phyloP scores from a whole-genome alignment of 2,329 filamentous ascomycete species.

The Acephala macrosclerotiorum region DNA sequence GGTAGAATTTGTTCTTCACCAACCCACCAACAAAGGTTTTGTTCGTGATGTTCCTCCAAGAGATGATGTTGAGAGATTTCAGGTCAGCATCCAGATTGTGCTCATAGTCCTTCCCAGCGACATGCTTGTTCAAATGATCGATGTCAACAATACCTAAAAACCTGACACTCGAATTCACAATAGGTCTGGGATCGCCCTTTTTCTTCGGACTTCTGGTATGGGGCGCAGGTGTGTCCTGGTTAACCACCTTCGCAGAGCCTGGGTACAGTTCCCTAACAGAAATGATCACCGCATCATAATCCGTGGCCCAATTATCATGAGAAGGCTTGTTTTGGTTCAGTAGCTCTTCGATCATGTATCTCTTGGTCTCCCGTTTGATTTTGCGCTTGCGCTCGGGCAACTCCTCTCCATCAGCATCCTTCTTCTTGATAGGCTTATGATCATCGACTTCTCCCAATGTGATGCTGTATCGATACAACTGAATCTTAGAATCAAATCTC shows the following conservation, averaged over 20 bases:
- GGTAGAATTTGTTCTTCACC: conserved; percentile 24
- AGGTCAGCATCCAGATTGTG: conserved; percentile 6
- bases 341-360: conserved; percentile 1
- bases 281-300: conserved; percentile 2
- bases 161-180: neutral
- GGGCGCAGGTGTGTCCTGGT: no score
- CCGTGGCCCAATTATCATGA: conserved; percentile 1
- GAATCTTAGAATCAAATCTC: neutral
- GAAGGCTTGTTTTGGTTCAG: neutral
- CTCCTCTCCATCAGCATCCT: no score
- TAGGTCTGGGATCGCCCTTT: no score
- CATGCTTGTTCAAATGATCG: neutral
- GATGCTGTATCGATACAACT: conserved; percentile 7
- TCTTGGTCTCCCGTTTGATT: conserved; percentile 11
- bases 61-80: conserved; percentile 24
- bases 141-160: neutral
- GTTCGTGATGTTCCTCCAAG: conserved; percentile 22
- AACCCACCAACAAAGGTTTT: conserved; percentile 3
- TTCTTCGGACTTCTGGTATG: no score
- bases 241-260: neutral
- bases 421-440: neutral
- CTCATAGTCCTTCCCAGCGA: neutral
- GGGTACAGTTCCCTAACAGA: neutral
- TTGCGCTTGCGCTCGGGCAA: no score
- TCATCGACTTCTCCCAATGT: neutral